These are phyloP conservation scores for Clitocybe nebularis DNA, from an alignment of 1,284 basidiomycete genomes.

Conservation along the genomic window DNA sequence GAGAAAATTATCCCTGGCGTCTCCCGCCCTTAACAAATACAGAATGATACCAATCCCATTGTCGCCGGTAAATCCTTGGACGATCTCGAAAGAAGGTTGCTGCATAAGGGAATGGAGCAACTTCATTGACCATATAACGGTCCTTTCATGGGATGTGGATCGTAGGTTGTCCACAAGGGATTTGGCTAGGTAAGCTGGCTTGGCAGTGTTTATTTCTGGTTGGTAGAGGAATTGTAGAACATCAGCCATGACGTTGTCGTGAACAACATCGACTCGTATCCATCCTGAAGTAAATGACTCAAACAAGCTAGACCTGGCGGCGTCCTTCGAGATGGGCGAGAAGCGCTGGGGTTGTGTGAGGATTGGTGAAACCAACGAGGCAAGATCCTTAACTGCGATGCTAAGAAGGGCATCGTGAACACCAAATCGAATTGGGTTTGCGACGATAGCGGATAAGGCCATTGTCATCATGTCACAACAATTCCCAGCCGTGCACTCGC, in stretches of 20 bases:
- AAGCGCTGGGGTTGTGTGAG: constrained; percentile 25
- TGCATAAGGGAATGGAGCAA: constrained; percentile 28
- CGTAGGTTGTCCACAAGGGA: constrained; percentile 26
- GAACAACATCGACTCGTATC: constrained; percentile 25
- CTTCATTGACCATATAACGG: constrained; percentile 29
- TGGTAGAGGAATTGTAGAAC: constrained; percentile 34
- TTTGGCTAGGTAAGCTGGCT: constrained; percentile 26
- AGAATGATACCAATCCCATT: constrained; percentile 30
- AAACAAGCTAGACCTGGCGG: constrained; percentile 26
- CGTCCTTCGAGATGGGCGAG: constrained; percentile 20
- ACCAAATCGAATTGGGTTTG: constrained; percentile 26
- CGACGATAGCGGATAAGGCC: constrained; percentile 27
- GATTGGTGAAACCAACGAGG: constrained; percentile 27
- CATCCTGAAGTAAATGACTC: constrained; percentile 29
- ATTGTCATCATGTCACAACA: constrained; percentile 29
- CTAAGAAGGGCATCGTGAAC: constrained; percentile 27
- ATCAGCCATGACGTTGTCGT: constrained; percentile 28
- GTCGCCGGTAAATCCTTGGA: constrained; percentile 27
- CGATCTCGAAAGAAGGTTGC: constrained; percentile 20
- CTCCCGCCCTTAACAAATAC: constrained; percentile 27
- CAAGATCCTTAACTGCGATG: constrained; percentile 27
- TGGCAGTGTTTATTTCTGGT: constrained; percentile 18
- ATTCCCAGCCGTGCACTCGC: constrained; percentile 22
- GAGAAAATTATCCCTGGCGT: constrained; percentile 29
- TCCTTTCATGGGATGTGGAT: constrained; percentile 24